These are phyloP conservation scores for Asterophora parasitica DNA, from an alignment of 768 basidiomycete genomes.

Conservation along the genomic window DNA sequence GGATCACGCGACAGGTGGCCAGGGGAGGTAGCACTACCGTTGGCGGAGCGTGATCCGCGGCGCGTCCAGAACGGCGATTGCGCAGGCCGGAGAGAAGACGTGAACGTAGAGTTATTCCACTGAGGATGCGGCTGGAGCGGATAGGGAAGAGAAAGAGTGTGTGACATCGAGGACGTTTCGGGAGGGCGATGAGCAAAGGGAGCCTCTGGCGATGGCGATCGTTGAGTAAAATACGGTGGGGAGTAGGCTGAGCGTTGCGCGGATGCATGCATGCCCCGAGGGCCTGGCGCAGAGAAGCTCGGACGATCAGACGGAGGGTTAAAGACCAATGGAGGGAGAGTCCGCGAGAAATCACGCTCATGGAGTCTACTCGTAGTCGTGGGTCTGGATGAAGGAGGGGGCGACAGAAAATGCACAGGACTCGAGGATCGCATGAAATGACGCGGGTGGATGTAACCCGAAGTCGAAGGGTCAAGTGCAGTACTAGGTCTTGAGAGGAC, in stretches of 20 bases:
- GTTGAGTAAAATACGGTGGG: conserved; percentile 16
- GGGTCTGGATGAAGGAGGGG: conserved; percentile 18
- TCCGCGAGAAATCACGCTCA: conserved; percentile 27
- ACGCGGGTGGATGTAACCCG: not conserved
- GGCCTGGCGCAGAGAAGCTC: conserved; percentile 5
- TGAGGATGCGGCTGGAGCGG: conserved; percentile 64
- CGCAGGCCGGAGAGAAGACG: conserved; percentile 34
- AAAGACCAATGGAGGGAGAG: conserved; percentile 30
- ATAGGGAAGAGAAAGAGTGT: conserved; percentile 50
- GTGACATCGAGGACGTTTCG: conserved; percentile 22
- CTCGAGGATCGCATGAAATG: conserved; percentile 15
- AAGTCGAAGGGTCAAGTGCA: conserved; percentile 2
- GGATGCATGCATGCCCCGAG: conserved; percentile 2
- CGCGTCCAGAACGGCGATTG: conserved; percentile 33
- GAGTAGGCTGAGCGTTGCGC: conserved; percentile 4
- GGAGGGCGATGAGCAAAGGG: conserved; percentile 31
- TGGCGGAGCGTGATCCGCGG: conserved; percentile 24
- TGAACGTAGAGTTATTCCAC: conserved; percentile 49
- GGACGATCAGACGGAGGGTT: conserved; percentile 12
- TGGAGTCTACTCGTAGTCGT: conserved; percentile 17
- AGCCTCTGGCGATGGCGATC: conserved; percentile 31
- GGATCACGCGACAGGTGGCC: conserved; percentile 6
- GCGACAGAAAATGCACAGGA: conserved; percentile 21
- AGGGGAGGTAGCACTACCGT: conserved; percentile 25
- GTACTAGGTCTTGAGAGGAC: conserved; percentile 8